Percentiles rank a stretch among this genome's conserved stretches.
Evolutionary conservation across 2,329 filamentous ascomycete species (phyloP).

Genomic region (Penicillium brasilianum): DNA sequence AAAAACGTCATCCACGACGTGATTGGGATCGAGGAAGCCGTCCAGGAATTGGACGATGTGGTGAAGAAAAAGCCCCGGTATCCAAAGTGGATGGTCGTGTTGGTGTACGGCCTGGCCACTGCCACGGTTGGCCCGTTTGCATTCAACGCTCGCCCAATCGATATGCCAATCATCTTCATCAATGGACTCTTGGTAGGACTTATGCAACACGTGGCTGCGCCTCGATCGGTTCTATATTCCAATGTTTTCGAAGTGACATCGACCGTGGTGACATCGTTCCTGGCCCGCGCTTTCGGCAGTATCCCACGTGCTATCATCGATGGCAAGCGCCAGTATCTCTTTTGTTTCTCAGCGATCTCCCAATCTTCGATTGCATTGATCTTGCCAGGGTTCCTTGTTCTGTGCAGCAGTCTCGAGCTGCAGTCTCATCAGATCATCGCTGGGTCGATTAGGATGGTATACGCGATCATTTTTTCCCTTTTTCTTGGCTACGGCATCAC

Average conservation of each 20-base stretch:
- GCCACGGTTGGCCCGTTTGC: constrained; percentile 78
- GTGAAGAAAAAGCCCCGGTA: constrained; percentile 62
- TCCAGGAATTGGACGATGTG: constrained; percentile 55
- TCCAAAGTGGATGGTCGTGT: constrained; percentile 58
- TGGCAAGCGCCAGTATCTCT: constrained; percentile 51
- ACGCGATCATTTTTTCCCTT: constrained; percentile 69
- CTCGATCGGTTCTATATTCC: constrained; percentile 69
- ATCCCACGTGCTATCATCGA: constrained; percentile 50
- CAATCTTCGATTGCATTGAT: constrained; percentile 74
- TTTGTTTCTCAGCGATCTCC: constrained; percentile 72
- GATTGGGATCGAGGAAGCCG: constrained; percentile 50
- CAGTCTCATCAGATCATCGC: constrained; percentile 71
- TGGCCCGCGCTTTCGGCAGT: constrained; percentile 69
- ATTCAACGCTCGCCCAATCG: constrained; percentile 75
- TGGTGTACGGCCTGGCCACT: constrained; percentile 75
- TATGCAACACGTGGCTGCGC: constrained; percentile 75
- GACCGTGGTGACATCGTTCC: constrained; percentile 68
- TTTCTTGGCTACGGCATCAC: constrained; percentile 74
- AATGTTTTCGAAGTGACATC: constrained; percentile 69
- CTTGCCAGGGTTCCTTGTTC: constrained; percentile 68
- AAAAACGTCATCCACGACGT: constrained; percentile 53
- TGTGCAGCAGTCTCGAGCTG: constrained; percentile 65
- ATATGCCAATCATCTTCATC: constrained; percentile 76
- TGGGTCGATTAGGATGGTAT: constrained; percentile 56
- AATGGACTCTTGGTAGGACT: constrained; percentile 74